Evolutionary conservation across 2,329 filamentous ascomycete species (phyloP).

Genomic region (Emydomyces testavorans): DNA sequence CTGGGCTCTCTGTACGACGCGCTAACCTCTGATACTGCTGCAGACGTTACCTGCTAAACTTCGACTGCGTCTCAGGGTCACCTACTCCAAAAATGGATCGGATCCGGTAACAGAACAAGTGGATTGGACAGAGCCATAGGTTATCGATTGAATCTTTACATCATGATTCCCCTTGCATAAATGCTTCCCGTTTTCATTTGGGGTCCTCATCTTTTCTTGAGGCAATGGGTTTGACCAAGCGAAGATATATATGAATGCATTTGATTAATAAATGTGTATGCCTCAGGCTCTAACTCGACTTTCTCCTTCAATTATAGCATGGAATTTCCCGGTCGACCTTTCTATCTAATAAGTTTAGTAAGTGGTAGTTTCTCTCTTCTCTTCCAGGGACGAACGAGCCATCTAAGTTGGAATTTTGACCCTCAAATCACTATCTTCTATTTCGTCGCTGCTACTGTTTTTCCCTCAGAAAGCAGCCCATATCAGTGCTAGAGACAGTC

Average conservation of each 20-base stretch:
- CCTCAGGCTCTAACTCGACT: not conserved
- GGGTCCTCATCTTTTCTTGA: not conserved
- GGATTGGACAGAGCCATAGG: conserved; percentile 75
- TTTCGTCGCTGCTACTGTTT: too few species aligned
- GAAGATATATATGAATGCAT: conserved; percentile 12
- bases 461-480: too few species aligned
- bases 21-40: conserved; percentile 17
- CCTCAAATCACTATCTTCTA: too few species aligned
- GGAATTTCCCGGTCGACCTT: too few species aligned
- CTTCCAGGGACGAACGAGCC: too few species aligned
- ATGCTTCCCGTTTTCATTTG: conserved; percentile 3
- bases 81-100: conserved; percentile 59
- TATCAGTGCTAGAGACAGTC: too few species aligned
- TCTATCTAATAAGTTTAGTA: too few species aligned
- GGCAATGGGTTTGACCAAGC: conserved; percentile 1
- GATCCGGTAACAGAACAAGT: conserved; percentile 78
- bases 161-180: conserved; percentile 12
- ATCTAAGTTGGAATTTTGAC: too few species aligned
- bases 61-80: conserved; percentile 73
- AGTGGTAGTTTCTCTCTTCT: too few species aligned
- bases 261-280: conserved; percentile 5
- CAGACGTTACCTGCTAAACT: conserved; percentile 60
- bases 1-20: not conserved
- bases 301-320: not conserved
- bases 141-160: conserved; percentile 3